These are phyloP conservation scores for Rhododendron simsii DNA, from an alignment of 148 eudicot genomes.

Conservation along the genomic window DNA sequence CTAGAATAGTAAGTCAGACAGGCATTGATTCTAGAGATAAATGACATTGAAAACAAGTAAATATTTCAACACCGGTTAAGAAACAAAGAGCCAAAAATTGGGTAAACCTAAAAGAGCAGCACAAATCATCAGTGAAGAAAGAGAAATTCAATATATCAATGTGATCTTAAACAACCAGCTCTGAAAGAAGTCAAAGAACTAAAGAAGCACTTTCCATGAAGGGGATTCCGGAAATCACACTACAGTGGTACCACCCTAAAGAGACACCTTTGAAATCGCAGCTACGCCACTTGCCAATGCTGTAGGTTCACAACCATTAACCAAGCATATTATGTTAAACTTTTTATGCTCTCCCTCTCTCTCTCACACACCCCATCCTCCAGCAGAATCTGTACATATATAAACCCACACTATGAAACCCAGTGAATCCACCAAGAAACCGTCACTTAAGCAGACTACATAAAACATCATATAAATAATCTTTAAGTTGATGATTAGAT, in stretches of 20 bases:
- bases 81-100: background rate
- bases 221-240: background rate
- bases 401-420: background rate
- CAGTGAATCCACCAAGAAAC: background rate
- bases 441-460: background rate
- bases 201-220: background rate
- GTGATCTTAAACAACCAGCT: too few species aligned
- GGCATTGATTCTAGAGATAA: background rate
- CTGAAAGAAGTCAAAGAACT: background rate
- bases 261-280: background rate
- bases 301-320: background rate
- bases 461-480: background rate
- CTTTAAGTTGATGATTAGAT: background rate
- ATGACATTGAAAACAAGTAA: background rate
- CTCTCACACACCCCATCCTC: too few species aligned
- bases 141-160: background rate
- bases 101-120: constrained; percentile 1
- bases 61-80: background rate
- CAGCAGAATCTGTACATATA: background rate
- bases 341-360: too few species aligned
- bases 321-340: background rate
- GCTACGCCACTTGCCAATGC: background rate
- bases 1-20: constrained; percentile 3
- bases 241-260: background rate
- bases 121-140: background rate